Conservation (phyloP, 257 asterid species). For the Solanum verrucosum region DNA sequence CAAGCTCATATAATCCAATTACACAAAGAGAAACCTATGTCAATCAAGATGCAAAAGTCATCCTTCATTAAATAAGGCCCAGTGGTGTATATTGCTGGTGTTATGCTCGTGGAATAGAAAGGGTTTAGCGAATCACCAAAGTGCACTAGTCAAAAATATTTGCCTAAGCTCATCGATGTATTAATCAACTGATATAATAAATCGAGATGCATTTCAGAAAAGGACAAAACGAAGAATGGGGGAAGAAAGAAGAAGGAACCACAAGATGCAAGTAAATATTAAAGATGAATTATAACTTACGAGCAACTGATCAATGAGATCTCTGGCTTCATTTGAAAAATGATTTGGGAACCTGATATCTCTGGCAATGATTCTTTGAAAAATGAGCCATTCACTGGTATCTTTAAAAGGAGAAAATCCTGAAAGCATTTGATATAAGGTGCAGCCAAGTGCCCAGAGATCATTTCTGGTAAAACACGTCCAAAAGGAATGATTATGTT, state of each 20-base stretch:
- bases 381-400: slow-evolving; percentile 97
- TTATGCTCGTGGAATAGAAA: background rate
- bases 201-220: background rate
- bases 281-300: slow-evolving; percentile 29
- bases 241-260: background rate
- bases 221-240: background rate
- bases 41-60: background rate
- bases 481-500: background rate
- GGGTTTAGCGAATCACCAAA: background rate
- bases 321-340: slow-evolving; percentile 81
- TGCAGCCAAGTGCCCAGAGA: slow-evolving; percentile 99
- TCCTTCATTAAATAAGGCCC: background rate
- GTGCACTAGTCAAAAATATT: background rate
- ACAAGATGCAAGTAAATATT: background rate
- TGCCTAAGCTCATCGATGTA: background rate
- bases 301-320: slow-evolving; percentile 80
- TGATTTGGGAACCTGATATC: slow-evolving; percentile 84
- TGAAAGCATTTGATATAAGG: slow-evolving; percentile 94
- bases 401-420: slow-evolving; percentile 98
- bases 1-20: background rate
- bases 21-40: background rate
- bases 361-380: slow-evolving; percentile 89
- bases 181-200: background rate
- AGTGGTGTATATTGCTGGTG: background rate
- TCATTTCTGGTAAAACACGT: slow-evolving; percentile 60